Conservation (phyloP, 2,329 filamentous ascomycete species). For the Ophiocordyceps australis region DNA sequence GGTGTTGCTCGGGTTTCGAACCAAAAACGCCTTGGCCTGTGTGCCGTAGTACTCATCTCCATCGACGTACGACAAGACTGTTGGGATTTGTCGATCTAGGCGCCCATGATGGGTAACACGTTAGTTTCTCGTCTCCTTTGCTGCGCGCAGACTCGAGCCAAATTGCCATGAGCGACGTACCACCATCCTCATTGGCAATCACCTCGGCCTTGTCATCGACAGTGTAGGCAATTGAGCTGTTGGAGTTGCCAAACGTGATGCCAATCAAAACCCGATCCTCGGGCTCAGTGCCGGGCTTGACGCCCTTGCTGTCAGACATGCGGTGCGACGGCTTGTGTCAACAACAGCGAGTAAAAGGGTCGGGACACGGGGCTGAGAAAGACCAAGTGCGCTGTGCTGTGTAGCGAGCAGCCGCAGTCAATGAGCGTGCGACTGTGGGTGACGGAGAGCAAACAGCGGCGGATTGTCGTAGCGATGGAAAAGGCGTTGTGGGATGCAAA, state of each 20-base stretch:
- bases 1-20: conserved; percentile 86
- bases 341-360: too few relatives aligned
- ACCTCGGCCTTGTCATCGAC: conserved; percentile 90
- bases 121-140: too few relatives aligned
- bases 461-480: too few relatives aligned
- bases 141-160: too few relatives aligned
- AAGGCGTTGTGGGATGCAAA: too few relatives aligned
- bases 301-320: conserved; percentile 28
- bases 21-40: conserved; percentile 84
- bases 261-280: conserved; percentile 62
- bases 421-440: too few relatives aligned
- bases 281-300: conserved; percentile 28
- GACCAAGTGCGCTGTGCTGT: too few relatives aligned
- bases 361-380: too few relatives aligned
- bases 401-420: too few relatives aligned
- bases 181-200: conserved; percentile 97
- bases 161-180: conserved; percentile 36
- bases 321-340: conserved; percentile 3
- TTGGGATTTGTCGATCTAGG: conserved; percentile 88
- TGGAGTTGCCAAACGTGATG: conserved; percentile 94
- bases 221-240: conserved; percentile 91
- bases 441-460: too few relatives aligned
- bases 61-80: conserved; percentile 82
- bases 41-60: conserved; percentile 94
- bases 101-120: too few relatives aligned